Evolutionary conservation across 352 stramenopile genomes (phyloP), one percentile per base, ranked within the genome.

Genomic region (Pythium phragmiticola): DNA sequence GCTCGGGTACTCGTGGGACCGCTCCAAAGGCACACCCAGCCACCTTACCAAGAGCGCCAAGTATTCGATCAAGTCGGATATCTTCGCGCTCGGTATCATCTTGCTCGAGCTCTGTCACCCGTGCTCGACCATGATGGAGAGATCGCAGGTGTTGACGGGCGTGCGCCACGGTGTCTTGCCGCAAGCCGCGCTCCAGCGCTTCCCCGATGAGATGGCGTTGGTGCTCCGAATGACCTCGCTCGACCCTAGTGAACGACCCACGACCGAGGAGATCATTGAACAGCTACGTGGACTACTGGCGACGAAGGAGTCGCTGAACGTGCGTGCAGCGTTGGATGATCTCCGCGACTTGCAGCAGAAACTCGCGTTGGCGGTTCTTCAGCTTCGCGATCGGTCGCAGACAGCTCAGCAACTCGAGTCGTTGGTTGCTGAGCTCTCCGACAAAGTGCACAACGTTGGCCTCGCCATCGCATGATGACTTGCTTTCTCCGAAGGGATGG

Each of bases 41-140:
- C 42, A 60, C 2, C 19, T 66, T 19, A 68, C 79, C n/a, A 92
- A 89, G 68, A 90, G 79, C 50, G 76, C 81, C 47, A 87, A 87
- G 53, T 90, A 90, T 70, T 90, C 78, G 66, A 83, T 84, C 54
- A 88, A 94, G 75, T 94, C 85, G 59, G 85, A 94, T 43, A 90
- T 94, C 30, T 94, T 92, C 65, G 85, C 83, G 26, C 66, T 94
- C 30, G 85, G 85, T 41, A 79, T 94, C 39, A 91, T 94, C 65
- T 72, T 94, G 28, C 65, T 94, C n/a, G 85, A 94, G 65, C 56
- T 94, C 9, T 94, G 85, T 43, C 91, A 81, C 55, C 82, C 84
- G 14, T 94, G 90, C 60, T 69, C 78, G 59, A 94, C 85, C 19
- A 91, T 90, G 82, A 94, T 94, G 85, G 85, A 94, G 63, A 75